Conservation (phyloP, 1,284 basidiomycete genomes). For the Pholiota adiposa region DNA sequence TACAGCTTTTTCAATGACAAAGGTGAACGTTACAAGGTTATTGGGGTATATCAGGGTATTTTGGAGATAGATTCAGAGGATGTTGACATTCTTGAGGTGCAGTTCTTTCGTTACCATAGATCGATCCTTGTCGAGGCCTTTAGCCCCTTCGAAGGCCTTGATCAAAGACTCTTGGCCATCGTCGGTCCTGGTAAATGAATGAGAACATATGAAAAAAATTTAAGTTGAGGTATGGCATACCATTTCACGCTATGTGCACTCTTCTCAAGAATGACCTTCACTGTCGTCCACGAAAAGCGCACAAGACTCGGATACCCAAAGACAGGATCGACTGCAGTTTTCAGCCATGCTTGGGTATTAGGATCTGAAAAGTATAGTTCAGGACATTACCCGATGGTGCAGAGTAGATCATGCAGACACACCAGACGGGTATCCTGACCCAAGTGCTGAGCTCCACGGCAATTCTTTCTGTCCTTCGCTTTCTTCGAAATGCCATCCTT, state of each 20-base stretch:
- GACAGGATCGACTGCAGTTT: conserved; percentile 78
- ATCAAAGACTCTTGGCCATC: conserved; percentile 78
- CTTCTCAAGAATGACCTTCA: conserved; percentile 87
- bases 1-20: no score
- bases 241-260: conserved; percentile 79
- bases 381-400: not conserved
- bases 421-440: conserved; percentile 92
- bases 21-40: no score
- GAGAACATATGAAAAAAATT: conserved; percentile 1
- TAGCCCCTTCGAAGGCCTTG: conserved; percentile 71
- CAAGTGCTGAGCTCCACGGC: conserved; percentile 52
- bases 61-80: no score
- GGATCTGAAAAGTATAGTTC: conserved; percentile 63
- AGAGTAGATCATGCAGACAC: conserved; percentile 11
- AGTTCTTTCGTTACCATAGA: conserved; percentile 73
- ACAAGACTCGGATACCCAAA: conserved; percentile 94
- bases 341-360: conserved; percentile 89
- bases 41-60: no score
- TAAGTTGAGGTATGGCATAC: conserved; percentile 41
- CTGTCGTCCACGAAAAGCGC: conserved; percentile 95
- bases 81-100: conserved; percentile 63
- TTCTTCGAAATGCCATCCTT: conserved; percentile 84
- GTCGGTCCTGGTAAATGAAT: conserved; percentile 61
- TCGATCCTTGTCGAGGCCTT: conserved; percentile 72
- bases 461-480: conserved; percentile 30